These are phyloP conservation scores for Kodamaea neixiangensis DNA, from an alignment of 805 yeast genomes.

Conservation along the genomic window DNA sequence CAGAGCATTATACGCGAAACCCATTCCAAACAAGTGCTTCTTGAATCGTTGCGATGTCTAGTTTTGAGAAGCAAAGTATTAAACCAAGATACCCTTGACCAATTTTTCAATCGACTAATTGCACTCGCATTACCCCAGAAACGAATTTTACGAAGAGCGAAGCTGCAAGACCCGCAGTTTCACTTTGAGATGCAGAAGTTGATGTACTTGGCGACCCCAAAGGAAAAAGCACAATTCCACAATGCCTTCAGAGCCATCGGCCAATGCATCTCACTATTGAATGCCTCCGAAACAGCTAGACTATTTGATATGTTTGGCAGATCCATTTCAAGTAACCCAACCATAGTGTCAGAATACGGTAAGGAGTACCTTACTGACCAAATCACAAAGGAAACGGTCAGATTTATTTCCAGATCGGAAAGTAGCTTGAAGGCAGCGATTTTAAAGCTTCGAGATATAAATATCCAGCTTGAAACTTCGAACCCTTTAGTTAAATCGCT, in stretches of 20 bases:
- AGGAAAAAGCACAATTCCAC: slow-evolving; percentile 26
- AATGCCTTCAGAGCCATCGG: slow-evolving; percentile 29
- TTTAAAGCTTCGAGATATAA: slow-evolving; percentile 21
- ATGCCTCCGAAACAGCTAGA: slow-evolving; percentile 17
- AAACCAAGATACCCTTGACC: slow-evolving; percentile 11
- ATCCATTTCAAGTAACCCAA: not conserved
- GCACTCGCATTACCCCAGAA: slow-evolving; percentile 14
- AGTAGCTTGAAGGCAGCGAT: slow-evolving; percentile 15
- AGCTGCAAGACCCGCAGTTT: not conserved
- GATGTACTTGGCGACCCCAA: slow-evolving; percentile 14
- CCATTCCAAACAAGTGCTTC: slow-evolving; percentile 10
- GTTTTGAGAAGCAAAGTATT: slow-evolving; percentile 15
- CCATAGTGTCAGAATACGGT: slow-evolving; percentile 15
- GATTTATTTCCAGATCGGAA: slow-evolving; percentile 19
- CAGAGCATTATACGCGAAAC: not conserved
- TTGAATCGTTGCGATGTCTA: slow-evolving; percentile 13
- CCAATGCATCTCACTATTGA: slow-evolving; percentile 29
- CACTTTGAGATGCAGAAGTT: slow-evolving; percentile 17
- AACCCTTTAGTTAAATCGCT: slow-evolving; percentile 16
- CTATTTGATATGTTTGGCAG: slow-evolving; percentile 18
- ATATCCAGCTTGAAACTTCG: slow-evolving; percentile 18
- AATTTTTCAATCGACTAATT: slow-evolving; percentile 16
- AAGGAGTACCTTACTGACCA: slow-evolving; percentile 21
- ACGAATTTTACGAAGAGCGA: slow-evolving; percentile 6
- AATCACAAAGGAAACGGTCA: slow-evolving; percentile 20